These are phyloP conservation scores for Zoysia japonica DNA, from an alignment of 176 grass and related monocot species.

Conservation along the genomic window DNA sequence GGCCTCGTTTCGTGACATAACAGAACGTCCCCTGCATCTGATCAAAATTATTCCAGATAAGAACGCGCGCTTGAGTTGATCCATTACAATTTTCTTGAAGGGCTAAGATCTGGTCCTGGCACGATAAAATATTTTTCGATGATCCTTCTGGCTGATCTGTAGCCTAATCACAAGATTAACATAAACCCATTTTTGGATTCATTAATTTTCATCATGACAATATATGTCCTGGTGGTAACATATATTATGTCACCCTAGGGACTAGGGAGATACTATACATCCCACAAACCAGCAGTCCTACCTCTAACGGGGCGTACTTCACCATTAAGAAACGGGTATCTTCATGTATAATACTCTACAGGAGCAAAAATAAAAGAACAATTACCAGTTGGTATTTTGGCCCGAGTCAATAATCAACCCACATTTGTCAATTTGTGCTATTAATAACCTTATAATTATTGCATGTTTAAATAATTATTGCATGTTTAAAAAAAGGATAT, in stretches of 20 bases:
- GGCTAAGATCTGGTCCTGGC: conserved; percentile 29
- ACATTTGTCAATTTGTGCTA: background rate
- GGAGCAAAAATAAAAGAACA: no score
- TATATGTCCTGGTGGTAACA: background rate
- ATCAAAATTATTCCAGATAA: background rate
- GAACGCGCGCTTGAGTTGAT: background rate
- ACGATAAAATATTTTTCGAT: background rate
- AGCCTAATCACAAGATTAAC: conserved; percentile 7
- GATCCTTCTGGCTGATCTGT: background rate
- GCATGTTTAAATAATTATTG: no score
- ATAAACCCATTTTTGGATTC: background rate
- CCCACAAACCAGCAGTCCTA: background rate
- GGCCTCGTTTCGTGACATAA: background rate
- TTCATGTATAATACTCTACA: background rate
- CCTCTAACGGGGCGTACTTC: background rate
- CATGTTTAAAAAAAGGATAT: background rate
- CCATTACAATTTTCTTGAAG: background rate
- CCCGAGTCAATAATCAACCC: no score
- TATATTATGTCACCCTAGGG: background rate
- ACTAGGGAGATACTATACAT: background rate
- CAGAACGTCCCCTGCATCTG: background rate
- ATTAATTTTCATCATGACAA: background rate
- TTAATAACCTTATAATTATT: no score
- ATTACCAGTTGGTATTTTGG: no score
- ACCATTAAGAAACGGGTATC: background rate